Conservation (phyloP, 164 flowering plant species). For the Macadamia tetraphylla region DNA sequence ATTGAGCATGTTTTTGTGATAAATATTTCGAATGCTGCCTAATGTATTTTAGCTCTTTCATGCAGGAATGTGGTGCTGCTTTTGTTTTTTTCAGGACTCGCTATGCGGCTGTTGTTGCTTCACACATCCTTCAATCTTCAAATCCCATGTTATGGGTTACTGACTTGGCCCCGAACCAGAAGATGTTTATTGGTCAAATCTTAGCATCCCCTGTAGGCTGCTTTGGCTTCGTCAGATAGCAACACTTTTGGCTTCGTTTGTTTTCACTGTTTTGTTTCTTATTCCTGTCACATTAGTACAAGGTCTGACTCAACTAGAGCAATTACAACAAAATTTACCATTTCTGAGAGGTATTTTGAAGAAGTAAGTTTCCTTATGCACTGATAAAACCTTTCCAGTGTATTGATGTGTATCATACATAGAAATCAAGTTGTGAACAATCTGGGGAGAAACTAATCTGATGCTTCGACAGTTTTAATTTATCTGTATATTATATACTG, state of each 20-base stretch:
- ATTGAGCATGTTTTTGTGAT: too few species aligned
- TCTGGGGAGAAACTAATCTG: too few species aligned
- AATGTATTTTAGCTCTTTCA: background rate
- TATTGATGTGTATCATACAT: too few species aligned
- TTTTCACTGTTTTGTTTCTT: conserved; percentile 66
- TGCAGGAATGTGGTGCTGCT: conserved; percentile 86
- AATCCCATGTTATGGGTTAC: conserved; percentile 97
- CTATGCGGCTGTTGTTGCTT: conserved; percentile 66
- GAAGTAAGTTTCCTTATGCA: conserved; percentile 38
- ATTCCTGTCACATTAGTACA: conserved; percentile 77
- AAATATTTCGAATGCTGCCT: too few species aligned
- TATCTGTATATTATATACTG: too few species aligned
- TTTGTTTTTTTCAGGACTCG: conserved; percentile 88
- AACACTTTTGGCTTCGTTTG: conserved; percentile 53
- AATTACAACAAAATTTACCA: conserved; percentile 52
- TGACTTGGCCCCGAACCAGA: conserved; percentile 80
- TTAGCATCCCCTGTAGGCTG: conserved; percentile 66
- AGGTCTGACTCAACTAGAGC: conserved; percentile 65
- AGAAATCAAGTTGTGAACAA: too few species aligned
- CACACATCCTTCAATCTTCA: conserved; percentile 67
- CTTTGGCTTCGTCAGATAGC: conserved; percentile 83
- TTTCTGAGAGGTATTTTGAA: conserved; percentile 55
- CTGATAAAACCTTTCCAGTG: too few species aligned
- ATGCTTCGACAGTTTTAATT: too few species aligned
- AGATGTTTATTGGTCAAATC: conserved; percentile 87